Percentiles rank a stretch among this genome's conserved stretches.
Evolutionary conservation across 768 basidiomycete genomes (phyloP).

Genomic region (Xerocomus potaroensis): DNA sequence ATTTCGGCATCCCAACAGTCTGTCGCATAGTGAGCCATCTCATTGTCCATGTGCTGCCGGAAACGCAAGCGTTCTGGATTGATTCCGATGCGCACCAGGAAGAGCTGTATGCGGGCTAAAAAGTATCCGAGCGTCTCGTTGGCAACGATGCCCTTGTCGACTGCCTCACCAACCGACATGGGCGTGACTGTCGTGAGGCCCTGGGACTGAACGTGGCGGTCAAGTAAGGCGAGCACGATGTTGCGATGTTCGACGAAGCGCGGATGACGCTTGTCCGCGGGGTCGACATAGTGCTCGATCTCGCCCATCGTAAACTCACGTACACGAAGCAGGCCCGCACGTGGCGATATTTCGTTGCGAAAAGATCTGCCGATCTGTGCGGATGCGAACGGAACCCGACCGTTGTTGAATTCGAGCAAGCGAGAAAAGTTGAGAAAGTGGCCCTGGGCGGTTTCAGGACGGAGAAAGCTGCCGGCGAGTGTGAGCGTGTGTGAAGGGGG

Average conservation of each 20-base stretch:
- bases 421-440: slow-evolving; percentile 99
- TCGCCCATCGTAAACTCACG: slow-evolving; percentile 99
- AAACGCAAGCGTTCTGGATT: slow-evolving; percentile 80
- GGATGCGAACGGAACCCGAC: slow-evolving; percentile 92
- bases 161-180: slow-evolving; percentile 86
- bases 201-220: slow-evolving; percentile 75
- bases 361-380: slow-evolving; percentile 96
- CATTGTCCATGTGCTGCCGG: slow-evolving; percentile 97
- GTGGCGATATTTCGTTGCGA: slow-evolving; percentile 97
- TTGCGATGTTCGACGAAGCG: slow-evolving; percentile 81
- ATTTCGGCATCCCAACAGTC: slow-evolving; percentile 99
- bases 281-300: slow-evolving; percentile 99
- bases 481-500: not conserved
- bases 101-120: slow-evolving; percentile 85
- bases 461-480: slow-evolving; percentile 67
- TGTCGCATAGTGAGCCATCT: slow-evolving; percentile 99
- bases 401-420: slow-evolving; percentile 97
- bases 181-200: slow-evolving; percentile 61
- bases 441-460: slow-evolving; percentile 97
- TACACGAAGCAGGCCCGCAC: slow-evolving; percentile 92
- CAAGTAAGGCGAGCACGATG: slow-evolving; percentile 69
- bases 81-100: slow-evolving; percentile 89
- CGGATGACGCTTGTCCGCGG: slow-evolving; percentile 80
- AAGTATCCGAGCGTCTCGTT: slow-evolving; percentile 99
- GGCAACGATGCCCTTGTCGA: slow-evolving; percentile 79